A percentile compares a stretch with the other conserved stretches of the same genome.
Conservation (phyloP, 345 rosid species). For the Cardiospermum halicacabum region DNA sequence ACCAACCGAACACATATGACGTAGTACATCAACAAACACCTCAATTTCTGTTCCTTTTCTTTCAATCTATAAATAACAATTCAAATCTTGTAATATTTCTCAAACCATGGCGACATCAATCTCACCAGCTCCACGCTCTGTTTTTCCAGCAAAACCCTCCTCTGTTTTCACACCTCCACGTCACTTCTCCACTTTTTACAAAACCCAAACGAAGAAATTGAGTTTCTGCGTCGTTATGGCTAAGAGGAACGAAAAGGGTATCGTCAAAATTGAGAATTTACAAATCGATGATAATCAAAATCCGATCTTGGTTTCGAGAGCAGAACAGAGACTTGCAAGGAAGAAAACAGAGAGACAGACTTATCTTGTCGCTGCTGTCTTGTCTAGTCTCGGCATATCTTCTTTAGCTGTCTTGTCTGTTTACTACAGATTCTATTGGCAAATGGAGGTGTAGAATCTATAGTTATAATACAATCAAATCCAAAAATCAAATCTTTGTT, state of each 20-base stretch:
- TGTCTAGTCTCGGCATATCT: slow-evolving; percentile 56
- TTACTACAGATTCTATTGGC: slow-evolving; percentile 63
- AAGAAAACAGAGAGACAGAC: slow-evolving; percentile 42
- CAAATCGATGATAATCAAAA: not conserved
- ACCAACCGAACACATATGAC: too few relatives aligned
- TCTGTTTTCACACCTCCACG: not conserved
- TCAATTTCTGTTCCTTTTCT: too few relatives aligned
- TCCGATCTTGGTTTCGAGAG: slow-evolving; percentile 19
- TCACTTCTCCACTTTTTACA: not conserved
- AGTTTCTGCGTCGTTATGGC: slow-evolving; percentile 11
- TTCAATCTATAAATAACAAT: too few relatives aligned
- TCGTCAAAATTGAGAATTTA: not conserved
- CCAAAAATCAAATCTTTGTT: too few relatives aligned
- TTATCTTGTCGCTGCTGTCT: slow-evolving; percentile 52
- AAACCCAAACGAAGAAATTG: not conserved
- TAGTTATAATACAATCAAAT: too few relatives aligned
- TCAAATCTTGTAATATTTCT: too few relatives aligned
- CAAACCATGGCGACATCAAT: slow-evolving; percentile 6
- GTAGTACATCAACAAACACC: too few relatives aligned
- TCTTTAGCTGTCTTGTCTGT: slow-evolving; percentile 52
- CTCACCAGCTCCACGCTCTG: slow-evolving; percentile 9
- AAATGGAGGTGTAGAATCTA: slow-evolving; percentile 69
- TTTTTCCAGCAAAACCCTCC: not conserved
- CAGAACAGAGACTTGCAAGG: slow-evolving; percentile 32
- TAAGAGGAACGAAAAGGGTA: slow-evolving; percentile 5